These are phyloP conservation scores for Gymnopilus junonius DNA, from an alignment of 768 basidiomycete species.

Conservation along the genomic window DNA sequence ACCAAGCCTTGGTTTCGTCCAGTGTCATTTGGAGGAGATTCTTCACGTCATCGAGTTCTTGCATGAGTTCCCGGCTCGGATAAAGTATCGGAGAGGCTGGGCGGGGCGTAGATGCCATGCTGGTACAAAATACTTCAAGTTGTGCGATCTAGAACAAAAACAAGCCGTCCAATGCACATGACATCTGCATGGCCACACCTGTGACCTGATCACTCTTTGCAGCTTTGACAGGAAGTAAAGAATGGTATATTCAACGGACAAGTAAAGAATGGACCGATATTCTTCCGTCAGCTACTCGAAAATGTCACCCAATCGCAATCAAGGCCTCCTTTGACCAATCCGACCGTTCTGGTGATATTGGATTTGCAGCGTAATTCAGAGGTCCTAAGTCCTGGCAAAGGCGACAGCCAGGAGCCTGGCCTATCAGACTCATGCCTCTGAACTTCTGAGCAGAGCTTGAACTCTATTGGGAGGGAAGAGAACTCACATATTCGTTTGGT, in stretches of 20 bases:
- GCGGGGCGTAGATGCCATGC: neutral
- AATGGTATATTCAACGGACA: too few species aligned
- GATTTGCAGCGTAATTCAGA: too few species aligned
- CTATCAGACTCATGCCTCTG: too few species aligned
- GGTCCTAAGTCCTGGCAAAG: neutral
- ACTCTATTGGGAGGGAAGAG: neutral
- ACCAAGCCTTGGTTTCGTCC: conserved; percentile 5
- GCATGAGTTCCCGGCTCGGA: neutral
- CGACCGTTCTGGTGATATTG: too few species aligned
- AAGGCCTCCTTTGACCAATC: too few species aligned
- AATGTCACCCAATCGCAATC: too few species aligned
- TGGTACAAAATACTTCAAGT: neutral
- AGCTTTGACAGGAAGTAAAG: too few species aligned
- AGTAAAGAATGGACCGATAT: too few species aligned
- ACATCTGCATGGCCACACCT: neutral
- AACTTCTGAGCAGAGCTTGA: neutral
- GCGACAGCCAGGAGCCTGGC: neutral
- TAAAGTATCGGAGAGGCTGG: neutral
- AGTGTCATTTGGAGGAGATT: conserved; percentile 9
- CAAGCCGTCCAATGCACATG: neutral
- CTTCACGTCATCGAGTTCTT: conserved; percentile 9
- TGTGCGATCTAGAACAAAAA: neutral
- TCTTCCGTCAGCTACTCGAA: too few species aligned
- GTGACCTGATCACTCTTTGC: neutral
- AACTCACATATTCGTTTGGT: neutral